phyloP scores from a whole-genome alignment of 2,329 filamentous ascomycete species.

The Fusarium fracticaudum region DNA sequence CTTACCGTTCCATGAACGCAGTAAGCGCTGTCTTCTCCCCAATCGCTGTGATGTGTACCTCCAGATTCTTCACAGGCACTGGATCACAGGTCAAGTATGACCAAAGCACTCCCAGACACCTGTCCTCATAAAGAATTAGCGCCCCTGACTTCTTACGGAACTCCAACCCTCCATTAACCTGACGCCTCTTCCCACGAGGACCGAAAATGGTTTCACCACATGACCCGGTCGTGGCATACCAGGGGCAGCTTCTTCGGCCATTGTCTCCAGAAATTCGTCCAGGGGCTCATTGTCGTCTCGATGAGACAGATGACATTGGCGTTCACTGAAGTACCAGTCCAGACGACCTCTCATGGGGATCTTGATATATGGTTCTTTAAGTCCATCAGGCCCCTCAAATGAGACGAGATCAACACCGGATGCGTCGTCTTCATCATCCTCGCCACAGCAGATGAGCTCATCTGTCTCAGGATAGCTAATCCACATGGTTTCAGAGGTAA shows the following conservation, averaged over 20 bases:
- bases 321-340: not conserved
- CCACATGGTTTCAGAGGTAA: not conserved
- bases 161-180: rapidly evolving
- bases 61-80: no score
- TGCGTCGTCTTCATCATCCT: no score
- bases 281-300: not conserved
- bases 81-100: no score
- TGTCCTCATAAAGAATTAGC: no score
- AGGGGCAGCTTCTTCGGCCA: not conserved
- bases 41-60: no score
- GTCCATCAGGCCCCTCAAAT: no score
- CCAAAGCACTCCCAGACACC: no score
- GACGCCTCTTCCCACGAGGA: rapidly evolving
- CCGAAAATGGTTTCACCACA: not conserved
- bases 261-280: not conserved
- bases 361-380: no score
- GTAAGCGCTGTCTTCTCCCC: no score
- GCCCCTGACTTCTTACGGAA: no score
- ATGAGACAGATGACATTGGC: not conserved
- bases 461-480: not conserved
- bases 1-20: no score
- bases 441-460: no score
- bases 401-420: not conserved
- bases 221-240: not conserved
- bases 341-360: not conserved